Evolutionary conservation across 2,329 filamentous ascomycete species (phyloP).

Genomic region (Aspergillus ochraceoroseus): DNA sequence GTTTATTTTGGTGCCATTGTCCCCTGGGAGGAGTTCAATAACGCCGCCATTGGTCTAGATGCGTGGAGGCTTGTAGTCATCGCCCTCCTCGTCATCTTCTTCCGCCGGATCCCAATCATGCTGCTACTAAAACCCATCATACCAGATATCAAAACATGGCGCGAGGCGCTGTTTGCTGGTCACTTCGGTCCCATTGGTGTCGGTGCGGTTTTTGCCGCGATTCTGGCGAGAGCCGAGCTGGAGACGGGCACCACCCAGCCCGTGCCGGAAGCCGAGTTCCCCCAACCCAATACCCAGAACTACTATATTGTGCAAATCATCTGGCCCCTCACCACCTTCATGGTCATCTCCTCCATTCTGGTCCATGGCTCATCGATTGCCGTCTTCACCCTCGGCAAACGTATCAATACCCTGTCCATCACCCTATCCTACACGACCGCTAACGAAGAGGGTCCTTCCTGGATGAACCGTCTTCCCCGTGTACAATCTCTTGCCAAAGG

Average conservation of each 20-base stretch:
- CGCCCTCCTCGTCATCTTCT: slow-evolving; percentile 87
- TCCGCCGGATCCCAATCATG: slow-evolving; percentile 95
- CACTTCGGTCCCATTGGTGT: slow-evolving; percentile 98
- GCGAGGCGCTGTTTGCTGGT: slow-evolving; percentile 91
- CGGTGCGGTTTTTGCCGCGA: slow-evolving; percentile 90
- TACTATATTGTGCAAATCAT: slow-evolving; percentile 76
- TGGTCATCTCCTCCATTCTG: slow-evolving; percentile 89
- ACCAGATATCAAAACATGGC: slow-evolving; percentile 96
- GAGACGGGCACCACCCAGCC: slow-evolving; percentile 74
- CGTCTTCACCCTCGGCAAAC: slow-evolving; percentile 94
- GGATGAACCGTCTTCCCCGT: slow-evolving; percentile 88
- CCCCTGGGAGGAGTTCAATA: slow-evolving; percentile 89
- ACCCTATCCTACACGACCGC: slow-evolving; percentile 94
- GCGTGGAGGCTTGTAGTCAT: slow-evolving; percentile 93
- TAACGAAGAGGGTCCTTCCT: slow-evolving; percentile 79
- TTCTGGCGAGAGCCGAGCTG: slow-evolving; percentile 86
- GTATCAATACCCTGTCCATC: slow-evolving; percentile 91
- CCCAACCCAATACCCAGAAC: slow-evolving; percentile 51
- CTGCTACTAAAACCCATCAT: slow-evolving; percentile 83
- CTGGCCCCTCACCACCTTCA: slow-evolving; percentile 91
- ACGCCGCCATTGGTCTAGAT: slow-evolving; percentile 63
- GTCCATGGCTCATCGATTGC: slow-evolving; percentile 98
- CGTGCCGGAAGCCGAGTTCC: slow-evolving; percentile 56
- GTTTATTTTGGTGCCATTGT: slow-evolving; percentile 97
- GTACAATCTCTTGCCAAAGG: slow-evolving; percentile 79